Percentiles rank a stretch among this genome's conserved stretches.
Conservation (phyloP, 2,329 filamentous ascomycete genomes). For the Hypoxylon rubiginosum region DNA sequence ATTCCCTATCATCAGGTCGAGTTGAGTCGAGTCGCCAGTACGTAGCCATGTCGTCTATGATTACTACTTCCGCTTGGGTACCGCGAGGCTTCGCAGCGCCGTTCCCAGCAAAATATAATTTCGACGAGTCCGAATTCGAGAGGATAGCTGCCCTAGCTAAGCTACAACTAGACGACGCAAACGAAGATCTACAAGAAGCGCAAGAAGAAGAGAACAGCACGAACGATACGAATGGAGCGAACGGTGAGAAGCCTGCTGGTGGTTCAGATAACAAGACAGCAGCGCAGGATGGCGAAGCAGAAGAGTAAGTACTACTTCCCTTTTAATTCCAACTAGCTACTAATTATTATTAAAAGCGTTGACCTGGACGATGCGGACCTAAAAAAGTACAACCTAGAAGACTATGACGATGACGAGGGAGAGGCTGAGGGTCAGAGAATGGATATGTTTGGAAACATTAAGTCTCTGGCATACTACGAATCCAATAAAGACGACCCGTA, state of each 20-base stretch:
- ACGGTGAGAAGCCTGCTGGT: constrained; percentile 3
- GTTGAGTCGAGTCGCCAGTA: constrained; percentile 6
- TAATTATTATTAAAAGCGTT: constrained; percentile 55
- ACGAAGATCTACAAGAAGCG: constrained; percentile 84
- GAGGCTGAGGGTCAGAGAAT: constrained; percentile 79
- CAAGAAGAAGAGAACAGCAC: constrained; percentile 59
- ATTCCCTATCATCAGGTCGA: neutral
- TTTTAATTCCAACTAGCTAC: neutral
- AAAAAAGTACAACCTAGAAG: constrained; percentile 95
- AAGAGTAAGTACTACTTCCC: constrained; percentile 40
- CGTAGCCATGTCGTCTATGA: constrained; percentile 73
- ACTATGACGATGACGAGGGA: constrained; percentile 89
- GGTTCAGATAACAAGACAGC: constrained; percentile 12
- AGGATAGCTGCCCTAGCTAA: constrained; percentile 81
- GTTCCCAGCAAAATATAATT: constrained; percentile 80
- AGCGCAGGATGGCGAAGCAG: constrained; percentile 34
- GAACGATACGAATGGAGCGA: constrained; percentile 40
- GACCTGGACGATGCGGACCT: constrained; percentile 83
- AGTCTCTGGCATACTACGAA: constrained; percentile 92
- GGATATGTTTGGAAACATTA: constrained; percentile 96
- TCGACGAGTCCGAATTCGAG: constrained; percentile 81
- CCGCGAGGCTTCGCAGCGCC: constrained; percentile 81
- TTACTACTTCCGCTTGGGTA: constrained; percentile 82
- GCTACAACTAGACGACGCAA: constrained; percentile 89
- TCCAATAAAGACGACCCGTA: constrained; percentile 97